Evolutionary conservation across 2,329 filamentous ascomycete species (phyloP), one percentile per base, ranked within the genome.

Genomic region (Fusarium falciforme): DNA sequence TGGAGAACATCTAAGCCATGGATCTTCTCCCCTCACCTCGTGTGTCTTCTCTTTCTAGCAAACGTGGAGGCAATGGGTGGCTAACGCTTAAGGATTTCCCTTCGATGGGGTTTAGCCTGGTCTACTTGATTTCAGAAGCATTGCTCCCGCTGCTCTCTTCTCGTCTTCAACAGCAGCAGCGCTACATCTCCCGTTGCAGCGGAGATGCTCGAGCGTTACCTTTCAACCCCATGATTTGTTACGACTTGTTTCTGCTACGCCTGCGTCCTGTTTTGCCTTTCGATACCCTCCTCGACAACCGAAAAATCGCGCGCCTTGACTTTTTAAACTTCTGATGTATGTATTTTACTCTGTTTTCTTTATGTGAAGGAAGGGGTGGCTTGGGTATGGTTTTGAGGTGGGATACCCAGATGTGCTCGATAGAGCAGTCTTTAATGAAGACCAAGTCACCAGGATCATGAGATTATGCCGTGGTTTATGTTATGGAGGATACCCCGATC

Each of bases 1-100:
- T 98, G 75, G 94, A 98, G 87, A 93, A 95, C 84, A 96, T 98
- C 83, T 98, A 87, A 89, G 68, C 17, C 12, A 66, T 58, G 38
- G 71, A 55, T 44, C 27, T 61, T 75, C 57, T 70, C 64, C 68
- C 72, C 44, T 70, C 25, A 27, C 44, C n/a, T 54, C 49, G 49
- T 54, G 49, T 54, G 49, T 54, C 49, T 33, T 29, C 35, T 54
- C 69, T 65, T 52, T 62, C 27, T 54, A 49, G 52, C 47, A 25
- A 52, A 58, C 33, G 55, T 67, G 61, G 73, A 61, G 66, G 70
- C 68, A 71, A 76, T 61, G 49, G 71, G 76, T 76, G 62, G 80
- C 80, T 82, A 76, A 82, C 80, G 77, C 71, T 78, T 76, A 75
- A 70, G 72, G 71, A 57, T 76, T 76, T 75, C 74, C 71, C 67